phyloP scores from a whole-genome alignment of 2,329 filamentous ascomycete genomes.

The Fusarium cyanostomum region DNA sequence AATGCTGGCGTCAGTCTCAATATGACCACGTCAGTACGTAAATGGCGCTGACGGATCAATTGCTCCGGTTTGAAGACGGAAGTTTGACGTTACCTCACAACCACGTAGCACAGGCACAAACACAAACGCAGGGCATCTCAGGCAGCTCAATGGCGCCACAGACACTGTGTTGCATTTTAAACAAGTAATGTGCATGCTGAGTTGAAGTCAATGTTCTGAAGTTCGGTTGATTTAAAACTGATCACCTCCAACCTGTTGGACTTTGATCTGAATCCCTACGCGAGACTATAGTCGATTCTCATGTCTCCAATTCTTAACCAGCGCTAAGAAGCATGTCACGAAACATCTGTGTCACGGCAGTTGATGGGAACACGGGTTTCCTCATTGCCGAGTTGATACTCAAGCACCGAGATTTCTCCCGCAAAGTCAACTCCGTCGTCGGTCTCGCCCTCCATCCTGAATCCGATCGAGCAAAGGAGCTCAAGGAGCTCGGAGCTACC shows the following conservation, averaged over 20 bases:
- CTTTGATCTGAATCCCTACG: neutral
- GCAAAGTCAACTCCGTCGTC: constrained; percentile 52
- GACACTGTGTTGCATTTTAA: neutral
- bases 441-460: constrained; percentile 54
- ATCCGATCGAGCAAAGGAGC: constrained; percentile 17
- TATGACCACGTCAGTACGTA: neutral
- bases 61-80: neutral
- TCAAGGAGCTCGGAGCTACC: constrained; percentile 10
- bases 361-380: constrained; percentile 61
- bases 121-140: neutral
- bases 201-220: neutral
- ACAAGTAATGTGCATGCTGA: neutral
- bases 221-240: neutral
- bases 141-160: neutral
- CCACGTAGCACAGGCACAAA: neutral
- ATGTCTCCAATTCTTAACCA: neutral
- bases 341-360: constrained; percentile 59
- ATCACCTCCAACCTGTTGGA: neutral
- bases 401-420: constrained; percentile 53
- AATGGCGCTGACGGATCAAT: neutral
- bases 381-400: constrained; percentile 61
- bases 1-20: constrained; percentile 17
- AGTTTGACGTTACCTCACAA: neutral
- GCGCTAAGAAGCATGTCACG: constrained; percentile 50
- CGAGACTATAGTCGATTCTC: too few relatives aligned